Percentiles rank a stretch among this genome's conserved stretches.
These are phyloP conservation scores for Rhododendron ferrugineum DNA, from an alignment of 148 eudicot species.

Conservation along the genomic window DNA sequence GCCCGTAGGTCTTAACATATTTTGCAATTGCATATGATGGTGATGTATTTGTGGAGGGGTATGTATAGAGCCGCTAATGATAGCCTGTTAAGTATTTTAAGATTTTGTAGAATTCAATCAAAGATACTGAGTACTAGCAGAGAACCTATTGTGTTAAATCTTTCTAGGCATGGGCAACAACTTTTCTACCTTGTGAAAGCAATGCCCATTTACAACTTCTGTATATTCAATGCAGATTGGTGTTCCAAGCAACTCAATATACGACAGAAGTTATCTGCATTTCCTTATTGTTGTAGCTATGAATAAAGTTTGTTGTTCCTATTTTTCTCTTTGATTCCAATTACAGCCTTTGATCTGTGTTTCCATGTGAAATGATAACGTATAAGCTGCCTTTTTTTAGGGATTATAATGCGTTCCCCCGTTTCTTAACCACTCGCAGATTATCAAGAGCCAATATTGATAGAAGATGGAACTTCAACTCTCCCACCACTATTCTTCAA, in stretches of 20 bases:
- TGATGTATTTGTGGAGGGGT: neutral
- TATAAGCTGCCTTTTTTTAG: neutral
- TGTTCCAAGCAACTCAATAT: neutral
- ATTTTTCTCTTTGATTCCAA: neutral
- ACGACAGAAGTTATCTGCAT: neutral
- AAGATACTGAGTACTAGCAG: neutral
- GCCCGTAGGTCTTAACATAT: no score
- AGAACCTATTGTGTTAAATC: neutral
- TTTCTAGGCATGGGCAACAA: neutral
- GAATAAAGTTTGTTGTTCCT: neutral
- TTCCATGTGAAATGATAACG: neutral
- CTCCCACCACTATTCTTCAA: conserved; percentile 28
- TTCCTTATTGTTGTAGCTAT: neutral
- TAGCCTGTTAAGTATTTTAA: neutral
- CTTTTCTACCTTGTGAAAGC: neutral
- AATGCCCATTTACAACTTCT: neutral
- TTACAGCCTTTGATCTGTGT: neutral
- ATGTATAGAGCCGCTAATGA: neutral
- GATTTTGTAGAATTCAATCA: neutral
- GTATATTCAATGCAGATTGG: neutral
- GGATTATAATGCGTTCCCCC: neutral
- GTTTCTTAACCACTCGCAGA: conserved; percentile 23
- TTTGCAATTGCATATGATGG: neutral
- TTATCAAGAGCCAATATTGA: conserved; percentile 36
- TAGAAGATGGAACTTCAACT: conserved; percentile 19